Percentiles rank a stretch among this genome's conserved stretches.
Conservation (phyloP, 441 rosid species). For the Cnidoscolus chayamansa region DNA sequence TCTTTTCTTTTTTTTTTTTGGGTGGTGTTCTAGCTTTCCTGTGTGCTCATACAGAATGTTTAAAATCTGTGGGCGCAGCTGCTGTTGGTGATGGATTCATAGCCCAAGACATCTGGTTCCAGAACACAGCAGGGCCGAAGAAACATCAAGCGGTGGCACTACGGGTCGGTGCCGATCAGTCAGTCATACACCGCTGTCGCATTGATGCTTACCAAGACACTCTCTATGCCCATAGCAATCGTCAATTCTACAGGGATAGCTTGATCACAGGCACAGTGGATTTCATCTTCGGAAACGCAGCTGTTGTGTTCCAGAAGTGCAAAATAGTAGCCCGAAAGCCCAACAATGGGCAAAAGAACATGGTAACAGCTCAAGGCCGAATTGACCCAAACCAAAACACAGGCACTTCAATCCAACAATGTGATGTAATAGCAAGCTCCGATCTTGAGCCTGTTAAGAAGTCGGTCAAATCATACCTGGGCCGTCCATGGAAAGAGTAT, state of each 20-base stretch:
- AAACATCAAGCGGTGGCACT: slow-evolving; percentile 79
- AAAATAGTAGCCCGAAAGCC: slow-evolving; percentile 53
- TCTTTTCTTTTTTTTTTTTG: neutral
- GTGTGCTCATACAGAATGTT: neutral
- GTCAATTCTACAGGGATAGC: slow-evolving; percentile 68
- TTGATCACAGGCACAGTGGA: slow-evolving; percentile 56
- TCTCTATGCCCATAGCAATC: slow-evolving; percentile 50
- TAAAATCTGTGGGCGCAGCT: slow-evolving; percentile 29
- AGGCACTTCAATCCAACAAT: slow-evolving; percentile 62
- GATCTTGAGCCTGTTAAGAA: slow-evolving; percentile 52
- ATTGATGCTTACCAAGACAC: slow-evolving; percentile 73
- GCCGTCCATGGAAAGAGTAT: slow-evolving; percentile 62
- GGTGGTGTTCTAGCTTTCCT: too few relatives aligned
- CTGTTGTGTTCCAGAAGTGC: slow-evolving; percentile 58
- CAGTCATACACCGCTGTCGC: slow-evolving; percentile 62
- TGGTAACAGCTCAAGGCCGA: slow-evolving; percentile 72
- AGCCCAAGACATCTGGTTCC: slow-evolving; percentile 71
- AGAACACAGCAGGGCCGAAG: slow-evolving; percentile 66
- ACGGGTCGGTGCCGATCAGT: slow-evolving; percentile 57
- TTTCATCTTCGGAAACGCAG: slow-evolving; percentile 60
- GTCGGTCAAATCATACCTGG: slow-evolving; percentile 41
- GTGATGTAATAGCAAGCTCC: slow-evolving; percentile 45
- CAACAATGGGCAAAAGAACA: slow-evolving; percentile 40
- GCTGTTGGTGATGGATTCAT: slow-evolving; percentile 70
- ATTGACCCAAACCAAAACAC: slow-evolving; percentile 55